phyloP scores from a whole-genome alignment of 2,329 filamentous ascomycete genomes.

The Helotiales sp. region DNA sequence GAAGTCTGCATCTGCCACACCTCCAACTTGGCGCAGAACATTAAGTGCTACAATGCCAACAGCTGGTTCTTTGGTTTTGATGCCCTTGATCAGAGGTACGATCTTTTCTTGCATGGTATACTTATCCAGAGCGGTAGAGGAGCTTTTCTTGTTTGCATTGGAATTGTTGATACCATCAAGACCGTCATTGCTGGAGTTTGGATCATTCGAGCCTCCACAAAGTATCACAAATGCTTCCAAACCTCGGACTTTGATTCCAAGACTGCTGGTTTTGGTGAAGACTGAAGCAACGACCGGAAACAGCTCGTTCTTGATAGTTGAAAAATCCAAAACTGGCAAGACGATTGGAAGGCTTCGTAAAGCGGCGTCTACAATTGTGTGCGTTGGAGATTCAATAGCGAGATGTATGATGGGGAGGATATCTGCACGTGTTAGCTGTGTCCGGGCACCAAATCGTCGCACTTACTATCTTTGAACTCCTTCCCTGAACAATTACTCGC shows the following conservation, averaged over 20 bases:
- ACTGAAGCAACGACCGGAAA: slow-evolving; percentile 91
- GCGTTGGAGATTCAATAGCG: slow-evolving; percentile 86
- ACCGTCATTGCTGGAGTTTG: slow-evolving; percentile 65
- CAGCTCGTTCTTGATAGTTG: slow-evolving; percentile 94
- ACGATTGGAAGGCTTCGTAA: slow-evolving; percentile 78
- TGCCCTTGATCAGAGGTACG: slow-evolving; percentile 84
- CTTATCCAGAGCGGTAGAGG: slow-evolving; percentile 86
- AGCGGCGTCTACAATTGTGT: slow-evolving; percentile 85
- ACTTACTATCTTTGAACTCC: slow-evolving; percentile 89
- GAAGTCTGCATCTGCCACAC: slow-evolving; percentile 84
- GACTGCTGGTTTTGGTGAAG: slow-evolving; percentile 90
- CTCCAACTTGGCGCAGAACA: slow-evolving; percentile 83
- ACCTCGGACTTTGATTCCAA: slow-evolving; percentile 92
- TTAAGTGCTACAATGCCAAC: slow-evolving; percentile 94
- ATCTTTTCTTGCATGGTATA: slow-evolving; percentile 99
- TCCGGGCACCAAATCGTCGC: neutral
- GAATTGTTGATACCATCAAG: slow-evolving; percentile 70
- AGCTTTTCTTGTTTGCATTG: slow-evolving; percentile 59
- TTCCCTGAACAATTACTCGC: slow-evolving; percentile 84
- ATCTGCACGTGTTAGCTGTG: slow-evolving; percentile 57
- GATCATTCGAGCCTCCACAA: slow-evolving; percentile 73
- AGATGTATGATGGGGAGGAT: slow-evolving; percentile 85
- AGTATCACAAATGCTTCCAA: slow-evolving; percentile 89
- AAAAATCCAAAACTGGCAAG: slow-evolving; percentile 91
- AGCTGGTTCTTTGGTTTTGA: slow-evolving; percentile 97